Conservation (phyloP, 1,139 yeast species). For the Blastobotrys apis region DNA sequence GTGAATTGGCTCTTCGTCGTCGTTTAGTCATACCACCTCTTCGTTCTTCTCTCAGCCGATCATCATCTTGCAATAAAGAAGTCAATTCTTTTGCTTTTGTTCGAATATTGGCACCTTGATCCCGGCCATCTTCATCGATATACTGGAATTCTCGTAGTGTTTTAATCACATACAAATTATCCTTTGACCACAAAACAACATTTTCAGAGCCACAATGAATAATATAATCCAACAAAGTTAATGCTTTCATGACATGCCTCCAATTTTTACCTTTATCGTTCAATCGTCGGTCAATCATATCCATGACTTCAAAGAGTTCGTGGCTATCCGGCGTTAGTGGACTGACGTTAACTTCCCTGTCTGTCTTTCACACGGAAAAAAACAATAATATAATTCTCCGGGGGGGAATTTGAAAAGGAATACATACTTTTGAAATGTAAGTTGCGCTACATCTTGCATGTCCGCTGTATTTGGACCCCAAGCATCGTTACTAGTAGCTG, state of each 20-base stretch:
- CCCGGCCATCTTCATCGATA: slow-evolving; percentile 72
- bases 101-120: slow-evolving; percentile 85
- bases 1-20: slow-evolving; percentile 15
- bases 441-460: slow-evolving; percentile 78
- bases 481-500: slow-evolving; percentile 88
- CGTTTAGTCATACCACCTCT: slow-evolving; percentile 9
- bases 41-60: slow-evolving; percentile 73
- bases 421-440: slow-evolving; percentile 56
- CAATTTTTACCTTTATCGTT: slow-evolving; percentile 97
- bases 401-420: too few species aligned
- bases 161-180: slow-evolving; percentile 82
- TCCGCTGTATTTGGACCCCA: slow-evolving; percentile 78
- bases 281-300: slow-evolving; percentile 87
- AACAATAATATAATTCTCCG: too few species aligned
- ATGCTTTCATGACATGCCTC: slow-evolving; percentile 87
- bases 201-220: slow-evolving; percentile 86
- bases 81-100: slow-evolving; percentile 92
- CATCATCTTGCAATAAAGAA: slow-evolving; percentile 73
- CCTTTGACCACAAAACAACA: slow-evolving; percentile 91
- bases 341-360: slow-evolving; percentile 6
- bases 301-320: slow-evolving; percentile 89
- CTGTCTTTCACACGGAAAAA: background rate
- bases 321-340: slow-evolving; percentile 38
- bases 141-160: slow-evolving; percentile 88
- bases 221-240: slow-evolving; percentile 82